Base-by-base conservation (phyloP, 2,329 filamentous ascomycete genomes). In the Pseudogymnoascus sp. region DNA sequence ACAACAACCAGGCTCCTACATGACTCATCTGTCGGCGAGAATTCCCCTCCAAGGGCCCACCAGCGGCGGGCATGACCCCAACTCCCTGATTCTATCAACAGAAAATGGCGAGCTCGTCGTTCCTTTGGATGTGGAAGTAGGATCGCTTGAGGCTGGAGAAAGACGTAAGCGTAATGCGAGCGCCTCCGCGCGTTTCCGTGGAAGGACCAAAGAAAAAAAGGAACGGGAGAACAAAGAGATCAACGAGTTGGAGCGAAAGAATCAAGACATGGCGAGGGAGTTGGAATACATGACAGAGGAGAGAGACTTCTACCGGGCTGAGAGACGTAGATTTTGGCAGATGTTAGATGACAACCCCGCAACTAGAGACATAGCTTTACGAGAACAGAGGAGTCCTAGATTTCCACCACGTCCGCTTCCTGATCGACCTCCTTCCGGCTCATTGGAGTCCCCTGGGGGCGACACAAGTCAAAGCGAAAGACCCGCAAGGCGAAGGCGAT, bases 81-180 rank as follows among this genome's bases (percentile, higher is more conserved):
- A 14, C 11, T 36, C 11, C 33, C 72, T 81, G 80, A 68, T 77
- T 81, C 70, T 80, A 82, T 79, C 80, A 2, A 71, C 81, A 61
- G 76, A 80, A 66, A 82, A 78, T 14, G 77, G 77, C 60, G 76
- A 77, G 38, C 79, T 83, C 62, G 78, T 81, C 66, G 84, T 92
- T 58, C 86, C 87, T 12, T 85, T 93, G 8, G 91, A 96, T 72
- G 85, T 90, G 45, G 88, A 91, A 67, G 88, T 91, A 69, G 91
- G 88, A 11, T 95, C 91, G 11, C 88, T 87, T 67, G 85, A 90
- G 69, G 89, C 90, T 39, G 90, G 94, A 70, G 90, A 95, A 74
- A 96, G 94, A 76, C 82, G 91, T 62, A 87, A 89, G 73, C 84
- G 91, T 60, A 96, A 96, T 70, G 91, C 91, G 41, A 89, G 89